Conservation (phyloP, 306 rosid species). For the Delonix regia region DNA sequence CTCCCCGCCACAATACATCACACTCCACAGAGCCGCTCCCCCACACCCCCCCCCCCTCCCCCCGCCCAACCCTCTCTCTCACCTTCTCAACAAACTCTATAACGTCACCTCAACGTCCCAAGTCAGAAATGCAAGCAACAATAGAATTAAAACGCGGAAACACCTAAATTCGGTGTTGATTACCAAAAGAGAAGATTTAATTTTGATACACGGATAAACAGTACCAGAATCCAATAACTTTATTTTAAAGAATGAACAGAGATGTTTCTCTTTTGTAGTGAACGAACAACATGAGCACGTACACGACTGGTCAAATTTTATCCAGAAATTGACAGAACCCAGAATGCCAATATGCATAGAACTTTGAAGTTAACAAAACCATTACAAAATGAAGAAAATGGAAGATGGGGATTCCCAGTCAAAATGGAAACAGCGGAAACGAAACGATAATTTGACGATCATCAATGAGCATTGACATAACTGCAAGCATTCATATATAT, state of each 20-base stretch:
- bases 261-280: not conserved
- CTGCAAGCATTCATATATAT: not conserved
- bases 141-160: not conserved
- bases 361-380: not conserved
- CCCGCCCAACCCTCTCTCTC: constrained; percentile 13
- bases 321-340: not conserved
- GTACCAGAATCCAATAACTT: constrained; percentile 1
- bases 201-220: not conserved
- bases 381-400: not conserved
- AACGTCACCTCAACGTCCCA: constrained; percentile 1
- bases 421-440: not conserved
- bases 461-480: not conserved
- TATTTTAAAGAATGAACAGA: not conserved
- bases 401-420: not conserved
- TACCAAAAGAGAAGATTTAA: not conserved
- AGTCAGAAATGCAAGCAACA: constrained; percentile 4
- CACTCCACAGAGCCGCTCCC: constrained; percentile 43
- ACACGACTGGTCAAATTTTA: not conserved
- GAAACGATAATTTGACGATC: not conserved
- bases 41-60: too few relatives aligned
- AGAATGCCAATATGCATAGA: not conserved
- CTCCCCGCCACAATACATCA: constrained; percentile 54
- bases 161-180: not conserved
- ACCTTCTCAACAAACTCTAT: constrained; percentile 21
- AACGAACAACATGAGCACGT: not conserved